Conservation (phyloP, 495 filamentous ascomycete species). For the Parmelia sp. region DNA sequence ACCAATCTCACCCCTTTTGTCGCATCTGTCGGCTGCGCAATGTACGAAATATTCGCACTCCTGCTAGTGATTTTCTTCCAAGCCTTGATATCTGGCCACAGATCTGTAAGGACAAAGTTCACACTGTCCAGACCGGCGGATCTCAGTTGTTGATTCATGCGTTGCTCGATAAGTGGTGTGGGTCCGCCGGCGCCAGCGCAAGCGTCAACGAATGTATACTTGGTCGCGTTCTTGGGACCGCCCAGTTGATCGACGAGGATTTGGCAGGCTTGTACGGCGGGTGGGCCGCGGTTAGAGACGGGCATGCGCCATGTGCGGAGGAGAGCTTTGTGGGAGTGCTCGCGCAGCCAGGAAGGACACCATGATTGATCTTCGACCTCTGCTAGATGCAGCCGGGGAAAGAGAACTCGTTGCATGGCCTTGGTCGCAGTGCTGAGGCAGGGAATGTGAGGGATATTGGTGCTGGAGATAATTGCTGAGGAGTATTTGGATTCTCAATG, state of each 20-base stretch:
- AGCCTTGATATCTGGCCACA: slow-evolving; percentile 56
- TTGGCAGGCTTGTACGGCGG: slow-evolving; percentile 27
- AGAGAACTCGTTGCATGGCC: slow-evolving; percentile 8
- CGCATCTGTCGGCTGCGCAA: slow-evolving; percentile 55
- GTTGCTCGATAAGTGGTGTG: slow-evolving; percentile 51
- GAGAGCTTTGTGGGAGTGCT: slow-evolving; percentile 28
- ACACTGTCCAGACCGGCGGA: slow-evolving; percentile 32
- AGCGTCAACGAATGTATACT: slow-evolving; percentile 59
- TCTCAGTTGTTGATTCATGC: slow-evolving; percentile 43
- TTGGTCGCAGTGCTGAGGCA: background rate
- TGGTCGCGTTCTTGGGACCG: slow-evolving; percentile 34
- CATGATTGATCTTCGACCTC: slow-evolving; percentile 28
- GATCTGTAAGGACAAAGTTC: slow-evolving; percentile 58
- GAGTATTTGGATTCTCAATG: background rate
- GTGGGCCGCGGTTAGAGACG: slow-evolving; percentile 20
- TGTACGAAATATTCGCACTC: slow-evolving; percentile 47
- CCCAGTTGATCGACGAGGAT: slow-evolving; percentile 36
- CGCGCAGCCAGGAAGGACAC: slow-evolving; percentile 30
- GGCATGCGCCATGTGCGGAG: slow-evolving; percentile 28
- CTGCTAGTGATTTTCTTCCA: slow-evolving; percentile 50
- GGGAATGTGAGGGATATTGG: background rate
- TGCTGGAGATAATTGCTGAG: no score
- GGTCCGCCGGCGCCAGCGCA: slow-evolving; percentile 66
- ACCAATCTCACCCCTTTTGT: slow-evolving; percentile 43
- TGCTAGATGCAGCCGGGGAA: slow-evolving; percentile 13